Base-by-base conservation (phyloP, 2,329 filamentous ascomycete species). In the Penicillium concentricum region DNA sequence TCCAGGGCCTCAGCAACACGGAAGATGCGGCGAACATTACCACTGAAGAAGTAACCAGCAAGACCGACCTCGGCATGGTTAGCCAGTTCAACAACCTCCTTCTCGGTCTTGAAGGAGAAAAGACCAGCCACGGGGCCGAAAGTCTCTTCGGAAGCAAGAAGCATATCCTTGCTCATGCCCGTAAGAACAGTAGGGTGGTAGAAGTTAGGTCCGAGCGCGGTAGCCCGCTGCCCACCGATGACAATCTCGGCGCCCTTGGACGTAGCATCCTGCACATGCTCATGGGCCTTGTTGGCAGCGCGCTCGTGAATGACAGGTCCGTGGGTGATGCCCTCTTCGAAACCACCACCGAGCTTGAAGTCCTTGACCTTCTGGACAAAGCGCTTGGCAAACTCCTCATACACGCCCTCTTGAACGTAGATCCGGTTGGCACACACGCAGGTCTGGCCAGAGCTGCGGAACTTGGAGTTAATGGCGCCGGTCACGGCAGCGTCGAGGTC, bases 121-220 rank as follows among this genome's bases (percentile, higher is more conserved):
- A 97, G 76, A 0, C 90, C 93, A 0, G 92, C 93, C 0, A 97
- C 89, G 3, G 94, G 94, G 0, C 94, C 94, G 72, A 99, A 99
- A 0, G 93, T 99, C 80, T 99, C 94, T 75, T 97, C 93, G 1
- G 80, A 80, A 5, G 90, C 87, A 64, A 97, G 83, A 58, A 84
- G 82, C 94, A 97, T 97, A 41, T 92, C 86, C 56, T 82, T 80
- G 12, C 82, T 96, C 87, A 96, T 93, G 61, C 89, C 90, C 10
- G 89, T 87, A 59, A 99, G 85, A 41, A 97, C 89, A 0, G 94
- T 97, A 3, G 91, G 91, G 69, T 92, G 84, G 78, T 89, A 96
- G 79, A 95, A 99, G 78, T 95, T 95, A 38, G 81, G 72, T 4
- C 94, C 93, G 2, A 96, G 79, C 18, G 92, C 85, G 1, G 87